Evolutionary conservation across 106 monocot species (phyloP).

Genomic region (Dendrobium officinale): DNA sequence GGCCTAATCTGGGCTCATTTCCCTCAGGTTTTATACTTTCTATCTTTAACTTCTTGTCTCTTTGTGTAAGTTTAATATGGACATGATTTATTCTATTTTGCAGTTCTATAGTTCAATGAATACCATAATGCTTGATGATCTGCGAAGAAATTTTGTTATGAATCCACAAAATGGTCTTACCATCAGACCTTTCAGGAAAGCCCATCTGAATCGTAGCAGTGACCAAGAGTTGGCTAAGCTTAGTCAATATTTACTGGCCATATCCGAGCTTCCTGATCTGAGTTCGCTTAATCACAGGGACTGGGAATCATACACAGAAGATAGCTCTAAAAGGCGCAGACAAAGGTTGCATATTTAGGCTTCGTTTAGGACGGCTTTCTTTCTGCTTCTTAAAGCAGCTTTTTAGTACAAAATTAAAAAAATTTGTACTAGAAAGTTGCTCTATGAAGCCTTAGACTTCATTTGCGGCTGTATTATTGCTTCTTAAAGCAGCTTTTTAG

Average conservation of each 20-base stretch:
- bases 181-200: slow-evolving; percentile 80
- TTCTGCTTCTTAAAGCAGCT: no score
- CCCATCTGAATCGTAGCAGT: slow-evolving; percentile 66
- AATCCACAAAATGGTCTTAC: slow-evolving; percentile 97
- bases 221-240: slow-evolving; percentile 83
- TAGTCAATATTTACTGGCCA: slow-evolving; percentile 78
- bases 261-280: slow-evolving; percentile 76
- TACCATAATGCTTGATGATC: slow-evolving; percentile 96
- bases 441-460: no score
- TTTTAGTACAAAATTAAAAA: no score
- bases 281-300: slow-evolving; percentile 64
- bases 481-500: no score
- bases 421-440: no score
- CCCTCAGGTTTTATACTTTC: slow-evolving; percentile 53
- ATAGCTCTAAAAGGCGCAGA: slow-evolving; percentile 56
- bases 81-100: slow-evolving; percentile 14
- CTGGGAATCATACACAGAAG: slow-evolving; percentile 77
- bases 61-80: neutral
- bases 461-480: no score
- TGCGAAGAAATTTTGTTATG: slow-evolving; percentile 97
- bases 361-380: no score
- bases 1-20: slow-evolving; percentile 89
- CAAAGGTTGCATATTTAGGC: slow-evolving; percentile 26
- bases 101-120: slow-evolving; percentile 82
- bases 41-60: neutral